These are phyloP conservation scores for Litchi chinensis DNA, from an alignment of 345 rosid genomes.

Conservation along the genomic window DNA sequence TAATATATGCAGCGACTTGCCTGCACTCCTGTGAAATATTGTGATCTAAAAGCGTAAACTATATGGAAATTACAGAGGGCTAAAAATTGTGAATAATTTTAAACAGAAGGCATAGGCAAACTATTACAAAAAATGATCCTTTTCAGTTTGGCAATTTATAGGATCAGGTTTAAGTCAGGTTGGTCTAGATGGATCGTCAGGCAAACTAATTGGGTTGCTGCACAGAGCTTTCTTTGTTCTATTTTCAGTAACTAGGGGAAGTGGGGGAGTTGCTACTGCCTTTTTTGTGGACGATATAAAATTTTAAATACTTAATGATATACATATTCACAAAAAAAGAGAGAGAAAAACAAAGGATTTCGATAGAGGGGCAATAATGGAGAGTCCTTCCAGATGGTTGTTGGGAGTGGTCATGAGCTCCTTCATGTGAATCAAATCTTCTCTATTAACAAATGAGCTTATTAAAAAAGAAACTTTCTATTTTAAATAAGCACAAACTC, in stretches of 20 bases:
- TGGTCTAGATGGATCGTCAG: background rate
- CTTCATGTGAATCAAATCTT: slow-evolving; percentile 13
- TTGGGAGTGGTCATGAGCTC: background rate
- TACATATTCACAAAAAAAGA: too few species aligned
- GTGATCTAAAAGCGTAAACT: background rate
- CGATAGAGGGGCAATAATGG: background rate
- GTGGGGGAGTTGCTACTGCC: background rate
- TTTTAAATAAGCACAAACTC: background rate
- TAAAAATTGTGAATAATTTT: background rate
- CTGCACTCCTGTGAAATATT: background rate
- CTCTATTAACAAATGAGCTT: slow-evolving; percentile 3
- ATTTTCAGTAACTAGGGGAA: background rate
- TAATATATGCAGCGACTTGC: background rate
- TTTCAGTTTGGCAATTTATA: slow-evolving; percentile 2
- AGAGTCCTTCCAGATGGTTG: background rate
- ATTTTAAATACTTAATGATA: too few species aligned
- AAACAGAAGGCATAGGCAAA: background rate
- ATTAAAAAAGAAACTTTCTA: background rate
- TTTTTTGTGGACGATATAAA: background rate
- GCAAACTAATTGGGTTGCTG: background rate
- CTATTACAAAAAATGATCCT: background rate
- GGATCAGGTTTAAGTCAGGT: background rate
- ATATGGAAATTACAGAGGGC: background rate
- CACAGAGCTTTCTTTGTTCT: background rate
- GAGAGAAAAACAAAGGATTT: background rate